phyloP scores from a whole-genome alignment of 371 early-diverging fungal genomes.

The Mucor velutinosus region DNA sequence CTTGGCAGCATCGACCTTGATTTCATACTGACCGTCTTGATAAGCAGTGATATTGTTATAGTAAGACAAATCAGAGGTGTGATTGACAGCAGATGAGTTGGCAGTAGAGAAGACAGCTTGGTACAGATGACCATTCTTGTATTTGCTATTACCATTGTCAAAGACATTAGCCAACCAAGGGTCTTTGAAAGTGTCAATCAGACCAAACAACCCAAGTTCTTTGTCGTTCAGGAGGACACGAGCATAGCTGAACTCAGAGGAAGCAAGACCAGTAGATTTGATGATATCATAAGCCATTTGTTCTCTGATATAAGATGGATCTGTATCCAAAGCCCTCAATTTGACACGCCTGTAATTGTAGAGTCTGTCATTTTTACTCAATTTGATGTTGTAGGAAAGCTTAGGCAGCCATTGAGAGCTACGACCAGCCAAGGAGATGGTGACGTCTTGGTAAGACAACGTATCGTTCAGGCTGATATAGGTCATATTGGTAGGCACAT shows the following conservation, averaged over 20 bases:
- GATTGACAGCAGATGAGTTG: not conserved
- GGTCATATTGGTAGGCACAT: slow-evolving; percentile 26
- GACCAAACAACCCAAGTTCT: slow-evolving; percentile 37
- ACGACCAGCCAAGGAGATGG: slow-evolving; percentile 26
- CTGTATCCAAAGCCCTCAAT: slow-evolving; percentile 32
- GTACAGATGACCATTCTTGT: slow-evolving; percentile 36
- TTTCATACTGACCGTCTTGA: slow-evolving; percentile 26
- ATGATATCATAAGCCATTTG: slow-evolving; percentile 50
- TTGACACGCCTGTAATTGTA: slow-evolving; percentile 36
- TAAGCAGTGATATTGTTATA: slow-evolving; percentile 19
- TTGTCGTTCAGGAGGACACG: slow-evolving; percentile 26
- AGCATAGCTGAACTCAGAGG: slow-evolving; percentile 41
- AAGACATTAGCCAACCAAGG: slow-evolving; percentile 43
- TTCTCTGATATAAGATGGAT: slow-evolving; percentile 54
- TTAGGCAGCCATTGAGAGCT: slow-evolving; percentile 26
- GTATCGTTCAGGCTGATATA: slow-evolving; percentile 25
- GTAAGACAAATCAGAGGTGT: slow-evolving; percentile 25
- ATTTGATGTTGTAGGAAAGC: slow-evolving; percentile 30
- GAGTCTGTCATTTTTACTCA: slow-evolving; percentile 20
- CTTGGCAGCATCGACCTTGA: slow-evolving; percentile 12
- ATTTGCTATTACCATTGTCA: slow-evolving; percentile 26
- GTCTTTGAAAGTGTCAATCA: slow-evolving; percentile 37
- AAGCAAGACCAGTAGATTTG: slow-evolving; percentile 43
- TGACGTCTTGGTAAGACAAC: slow-evolving; percentile 9
- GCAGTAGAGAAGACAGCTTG: slow-evolving; percentile 21